Evolutionary conservation across 1,139 yeast species (phyloP), one percentile per base, ranked within the genome.

Genomic region (Pichia sp.): DNA sequence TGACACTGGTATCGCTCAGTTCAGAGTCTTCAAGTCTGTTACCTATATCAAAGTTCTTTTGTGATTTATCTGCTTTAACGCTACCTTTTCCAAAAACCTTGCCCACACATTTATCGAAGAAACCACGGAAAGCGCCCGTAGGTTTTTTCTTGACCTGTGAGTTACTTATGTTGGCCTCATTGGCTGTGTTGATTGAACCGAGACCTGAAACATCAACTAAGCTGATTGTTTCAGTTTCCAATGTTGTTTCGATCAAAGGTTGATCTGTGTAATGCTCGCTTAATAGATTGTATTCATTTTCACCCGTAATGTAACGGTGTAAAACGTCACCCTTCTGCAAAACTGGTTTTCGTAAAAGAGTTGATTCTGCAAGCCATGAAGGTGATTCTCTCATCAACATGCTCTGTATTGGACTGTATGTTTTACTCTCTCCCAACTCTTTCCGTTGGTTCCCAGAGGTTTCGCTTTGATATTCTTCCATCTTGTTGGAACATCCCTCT

Each of bases 241-340:
- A 7, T 2, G 8, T 29, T 19, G 47, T 29, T 45, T 26, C 47
- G 11, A 45, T 45, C 26, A 29, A 15, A 13, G 47, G 38, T 30
- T 32, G 23, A 11, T 30, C 36, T 13, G 40, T 36, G 15, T 36
- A 36, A 5, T 36, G 40, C 15, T 36, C 40, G 15, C 15, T 36
- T 30, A 45, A 10, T n/a, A 45, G 15, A 7, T 15, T 45, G n/a
- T 36, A 16, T 11, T 31, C 36, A 45, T 45, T 36, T 45, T 45
- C 47, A 45, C 47, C 47, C 11, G 47, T 45, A 4, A 45, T 45
- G n/a, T 19, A 45, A 29, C 30, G 15, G 8, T 45, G 47, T 29
- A 45, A 45, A 19, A 45, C 11, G 11, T 45, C 47, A 8, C 16
- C 47, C 19, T 15, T 45, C n/a, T 30, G 8, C 36, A 45, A 31